Percentiles rank a stretch among this genome's conserved stretches.
Conservation (phyloP, 768 basidiomycete genomes). For the Kwoniella newhampshirensis region DNA sequence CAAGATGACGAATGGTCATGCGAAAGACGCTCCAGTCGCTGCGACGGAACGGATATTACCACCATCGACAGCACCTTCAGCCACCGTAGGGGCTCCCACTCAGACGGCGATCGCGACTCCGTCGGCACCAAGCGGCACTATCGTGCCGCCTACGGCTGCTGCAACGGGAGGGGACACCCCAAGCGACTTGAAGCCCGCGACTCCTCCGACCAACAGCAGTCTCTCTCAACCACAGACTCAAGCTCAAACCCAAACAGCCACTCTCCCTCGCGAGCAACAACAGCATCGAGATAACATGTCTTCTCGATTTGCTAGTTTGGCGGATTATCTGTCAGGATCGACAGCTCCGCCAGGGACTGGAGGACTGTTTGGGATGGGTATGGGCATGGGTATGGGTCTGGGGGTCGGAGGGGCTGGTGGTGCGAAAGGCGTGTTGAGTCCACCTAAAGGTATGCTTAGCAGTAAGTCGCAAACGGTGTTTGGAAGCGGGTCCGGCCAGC, state of each 20-base stretch:
- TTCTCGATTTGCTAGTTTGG: constrained; percentile 23
- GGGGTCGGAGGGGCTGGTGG: constrained; percentile 1
- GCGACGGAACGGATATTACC: background rate
- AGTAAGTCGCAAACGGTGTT: background rate
- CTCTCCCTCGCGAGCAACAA: background rate
- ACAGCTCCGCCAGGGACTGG: constrained; percentile 6
- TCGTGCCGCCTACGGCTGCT: background rate
- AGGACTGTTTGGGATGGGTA: constrained; percentile 22
- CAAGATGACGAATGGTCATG: background rate
- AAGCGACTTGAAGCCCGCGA: background rate
- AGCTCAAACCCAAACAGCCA: background rate
- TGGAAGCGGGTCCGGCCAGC: background rate
- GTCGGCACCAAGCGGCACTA: background rate
- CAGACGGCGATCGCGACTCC: background rate
- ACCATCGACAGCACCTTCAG: background rate
- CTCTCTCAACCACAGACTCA: background rate
- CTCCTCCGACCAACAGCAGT: background rate
- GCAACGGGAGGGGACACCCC: background rate
- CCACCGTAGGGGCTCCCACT: background rate
- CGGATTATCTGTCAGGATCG: constrained; percentile 23
- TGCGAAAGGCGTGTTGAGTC: background rate
- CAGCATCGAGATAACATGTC: constrained; percentile 6
- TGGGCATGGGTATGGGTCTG: constrained; percentile 14
- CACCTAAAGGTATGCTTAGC: constrained; percentile 2
- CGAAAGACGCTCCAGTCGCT: background rate